phyloP scores from a whole-genome alignment of 2,329 filamentous ascomycete genomes.

The Pseudopyrenochaeta lycopersici region DNA sequence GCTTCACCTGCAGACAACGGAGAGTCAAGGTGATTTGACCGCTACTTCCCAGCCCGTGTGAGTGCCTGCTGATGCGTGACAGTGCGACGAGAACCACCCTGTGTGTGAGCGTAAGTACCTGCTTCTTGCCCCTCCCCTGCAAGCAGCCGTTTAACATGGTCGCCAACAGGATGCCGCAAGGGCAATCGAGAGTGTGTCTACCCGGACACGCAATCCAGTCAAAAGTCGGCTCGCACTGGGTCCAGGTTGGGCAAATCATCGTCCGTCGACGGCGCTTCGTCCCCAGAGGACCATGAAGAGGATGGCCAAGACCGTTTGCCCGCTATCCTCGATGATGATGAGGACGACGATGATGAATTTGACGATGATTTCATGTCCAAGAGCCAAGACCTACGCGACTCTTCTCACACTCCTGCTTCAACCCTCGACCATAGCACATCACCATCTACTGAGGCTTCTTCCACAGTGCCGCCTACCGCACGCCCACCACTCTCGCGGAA shows the following conservation, averaged over 20 bases:
- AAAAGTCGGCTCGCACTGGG: slow-evolving; percentile 57
- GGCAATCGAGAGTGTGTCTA: slow-evolving; percentile 91
- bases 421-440: slow-evolving; percentile 60
- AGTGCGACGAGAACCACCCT: slow-evolving; percentile 92
- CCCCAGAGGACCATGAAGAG: slow-evolving; percentile 59
- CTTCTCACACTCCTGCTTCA: slow-evolving; percentile 50
- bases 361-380: slow-evolving; percentile 27
- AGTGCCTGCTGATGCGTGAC: slow-evolving; percentile 23
- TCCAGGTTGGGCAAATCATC: slow-evolving; percentile 55
- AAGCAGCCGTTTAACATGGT: slow-evolving; percentile 22
- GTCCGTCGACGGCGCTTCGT: slow-evolving; percentile 59
- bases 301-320: slow-evolving; percentile 53
- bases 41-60: neutral
- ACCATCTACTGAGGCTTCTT: slow-evolving; percentile 60
- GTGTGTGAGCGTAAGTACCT: slow-evolving; percentile 75
- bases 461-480: slow-evolving; percentile 32
- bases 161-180: slow-evolving; percentile 78
- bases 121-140: slow-evolving; percentile 7
- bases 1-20: slow-evolving; percentile 88
- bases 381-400: slow-evolving; percentile 41
- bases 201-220: slow-evolving; percentile 72
- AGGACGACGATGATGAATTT: slow-evolving; percentile 52
- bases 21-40: slow-evolving; percentile 73
- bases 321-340: slow-evolving; percentile 57
- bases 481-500: slow-evolving; percentile 45